Base-by-base conservation (phyloP, 805 yeast genomes). In the Starmerella sirachaensis region DNA sequence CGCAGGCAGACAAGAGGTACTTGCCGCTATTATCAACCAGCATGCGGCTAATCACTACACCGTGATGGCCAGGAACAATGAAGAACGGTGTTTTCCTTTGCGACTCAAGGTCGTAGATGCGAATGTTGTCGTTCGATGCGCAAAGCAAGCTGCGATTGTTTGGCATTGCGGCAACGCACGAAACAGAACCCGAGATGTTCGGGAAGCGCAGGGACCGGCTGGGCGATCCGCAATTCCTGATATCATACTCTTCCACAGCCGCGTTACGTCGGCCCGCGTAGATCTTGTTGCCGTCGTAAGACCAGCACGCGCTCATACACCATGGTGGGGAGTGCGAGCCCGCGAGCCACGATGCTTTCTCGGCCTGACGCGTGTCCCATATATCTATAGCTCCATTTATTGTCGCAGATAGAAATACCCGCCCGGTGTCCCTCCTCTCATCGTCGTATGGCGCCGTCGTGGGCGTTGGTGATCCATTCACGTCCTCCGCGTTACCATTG, bases 31-130 rank as follows among this genome's bases (percentile, higher is more conserved):
- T 88, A 57, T 88, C 97, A 17, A 86, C 77, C 38, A 72, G 66
- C 45, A 91, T 62, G 36, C 75, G 74, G 33, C 93, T 79, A 23
- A 91, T 63, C 3, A 74, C 72, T 19, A 96, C 94, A 33, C 98
- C 97, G 53, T 83, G 94, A 57, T 91, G 97, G 1, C 98, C 97
- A 0, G 98, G 95, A 9, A 91, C 70, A 49, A 93, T 86, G 56
- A 78, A 68, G 54, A 88, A 91, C 13, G 96, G 96, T 7, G 78
- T 53, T 11, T 49, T 50, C 12, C 48, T 41, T 51, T 46, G 42
- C 51, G 46, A 67, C 59, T 54, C 44, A 41, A 85, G 64, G 53
- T 91, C 93, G 60, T 84, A 91, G 20, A 91, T 61, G 50, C 98
- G 67, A 25, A 91, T 76, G 53, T 91, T 91, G 55, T 91, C 98